A percentile compares a stretch with the other conserved stretches of the same genome.
Conservation (phyloP, 2,329 filamentous ascomycete species). For the Diplodia mutila region DNA sequence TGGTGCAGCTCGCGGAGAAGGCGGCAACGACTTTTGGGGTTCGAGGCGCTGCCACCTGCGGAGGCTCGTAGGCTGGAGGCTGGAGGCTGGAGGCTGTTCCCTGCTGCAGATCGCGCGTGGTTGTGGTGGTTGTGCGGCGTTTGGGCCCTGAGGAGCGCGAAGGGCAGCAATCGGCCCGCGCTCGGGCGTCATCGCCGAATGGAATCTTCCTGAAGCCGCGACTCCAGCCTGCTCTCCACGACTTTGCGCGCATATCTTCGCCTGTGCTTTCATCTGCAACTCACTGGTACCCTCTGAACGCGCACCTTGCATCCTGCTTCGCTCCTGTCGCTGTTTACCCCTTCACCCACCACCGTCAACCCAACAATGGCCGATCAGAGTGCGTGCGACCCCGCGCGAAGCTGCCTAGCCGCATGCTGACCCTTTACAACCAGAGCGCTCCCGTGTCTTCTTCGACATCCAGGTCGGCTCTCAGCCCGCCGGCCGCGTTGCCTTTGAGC, state of each 20-base stretch:
- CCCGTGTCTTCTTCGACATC: constrained; percentile 93
- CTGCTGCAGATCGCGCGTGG: background rate
- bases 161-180: constrained; percentile 1
- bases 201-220: constrained; percentile 26
- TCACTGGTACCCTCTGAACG: background rate
- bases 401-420: background rate
- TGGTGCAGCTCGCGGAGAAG: background rate
- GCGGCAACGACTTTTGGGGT: background rate
- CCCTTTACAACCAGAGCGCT: constrained; percentile 55
- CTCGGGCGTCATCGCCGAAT: constrained; percentile 16
- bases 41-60: background rate
- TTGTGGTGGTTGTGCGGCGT: constrained; percentile 16
- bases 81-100: background rate
- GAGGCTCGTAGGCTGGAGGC: too few relatives aligned
- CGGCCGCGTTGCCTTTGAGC: constrained; percentile 84
- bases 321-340: background rate
- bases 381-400: constrained; percentile 3
- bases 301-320: too few relatives aligned
- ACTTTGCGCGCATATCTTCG: constrained; percentile 13
- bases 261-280: background rate
- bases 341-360: background rate
- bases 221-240: constrained; percentile 20
- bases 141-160: background rate
- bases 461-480: constrained; percentile 72
- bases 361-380: constrained; percentile 24